phyloP scores from a whole-genome alignment of 2,329 filamentous ascomycete genomes.

The Xylariaceae sp. region DNA sequence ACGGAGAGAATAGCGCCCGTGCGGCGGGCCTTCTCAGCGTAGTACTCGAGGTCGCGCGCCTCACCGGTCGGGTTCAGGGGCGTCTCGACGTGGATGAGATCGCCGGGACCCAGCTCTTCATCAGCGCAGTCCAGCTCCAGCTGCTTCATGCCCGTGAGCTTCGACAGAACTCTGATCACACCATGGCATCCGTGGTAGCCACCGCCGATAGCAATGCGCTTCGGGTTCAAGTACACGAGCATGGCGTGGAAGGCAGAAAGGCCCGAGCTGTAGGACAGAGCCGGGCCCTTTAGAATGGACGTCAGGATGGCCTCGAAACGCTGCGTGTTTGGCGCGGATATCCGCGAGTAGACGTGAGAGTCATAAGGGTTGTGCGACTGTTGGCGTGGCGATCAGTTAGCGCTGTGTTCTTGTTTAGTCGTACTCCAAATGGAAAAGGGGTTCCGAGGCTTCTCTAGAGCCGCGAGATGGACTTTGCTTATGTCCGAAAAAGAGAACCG shows the following conservation, averaged over 20 bases:
- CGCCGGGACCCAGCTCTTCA: slow-evolving; percentile 65
- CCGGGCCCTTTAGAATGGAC: slow-evolving; percentile 62
- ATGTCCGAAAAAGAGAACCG: neutral
- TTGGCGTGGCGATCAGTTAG: slow-evolving; percentile 11
- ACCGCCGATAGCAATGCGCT: slow-evolving; percentile 71
- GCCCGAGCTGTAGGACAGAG: slow-evolving; percentile 76
- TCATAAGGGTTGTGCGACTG: slow-evolving; percentile 50
- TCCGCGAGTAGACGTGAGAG: slow-evolving; percentile 78
- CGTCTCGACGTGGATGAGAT: slow-evolving; percentile 87
- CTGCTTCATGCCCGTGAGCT: slow-evolving; percentile 68
- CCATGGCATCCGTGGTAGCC: slow-evolving; percentile 95
- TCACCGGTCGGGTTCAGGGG: slow-evolving; percentile 87
- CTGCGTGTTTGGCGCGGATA: slow-evolving; percentile 71
- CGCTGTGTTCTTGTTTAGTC: neutral
- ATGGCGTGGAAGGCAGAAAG: slow-evolving; percentile 85
- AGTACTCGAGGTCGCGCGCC: slow-evolving; percentile 66
- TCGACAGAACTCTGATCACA: slow-evolving; percentile 66
- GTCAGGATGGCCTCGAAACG: slow-evolving; percentile 81
- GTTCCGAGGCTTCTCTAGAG: neutral
- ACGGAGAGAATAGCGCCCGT: slow-evolving; percentile 73
- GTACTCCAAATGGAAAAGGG: neutral
- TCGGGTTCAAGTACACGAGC: slow-evolving; percentile 77
- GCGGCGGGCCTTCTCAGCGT: slow-evolving; percentile 65
- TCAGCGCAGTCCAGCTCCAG: slow-evolving; percentile 65
- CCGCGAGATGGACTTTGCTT: neutral